Base-by-base conservation (phyloP, 1,139 yeast genomes). In the Tardiomyces digboiensis region DNA sequence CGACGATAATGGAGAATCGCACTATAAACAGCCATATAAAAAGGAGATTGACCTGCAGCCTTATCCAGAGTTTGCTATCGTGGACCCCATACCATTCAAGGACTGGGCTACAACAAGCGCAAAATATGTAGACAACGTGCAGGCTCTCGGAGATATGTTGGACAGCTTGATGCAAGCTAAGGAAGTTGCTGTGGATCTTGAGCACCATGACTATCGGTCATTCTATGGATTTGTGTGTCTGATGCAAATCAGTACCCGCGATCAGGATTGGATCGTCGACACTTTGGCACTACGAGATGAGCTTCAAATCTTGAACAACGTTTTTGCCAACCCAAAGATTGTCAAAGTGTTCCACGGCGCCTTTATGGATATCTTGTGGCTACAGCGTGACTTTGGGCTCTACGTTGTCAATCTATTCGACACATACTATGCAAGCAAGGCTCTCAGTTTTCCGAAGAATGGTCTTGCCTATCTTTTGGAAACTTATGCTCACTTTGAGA, bases 331-430 rank as follows among this genome's bases (percentile, higher is more conserved):
- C 60, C 97, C 97, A 0, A 56, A 65, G 4, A 80, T 89, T 29
- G 69, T 87, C 33, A 93, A 93, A 59, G 94, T 93, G 1, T 78
- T 93, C 53, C 99, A 93, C 60, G 98, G 99, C 51, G 96, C 98
- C 0, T 82, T 80, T 52, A 88, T 88, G 95, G 99, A 93, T 68
- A 84, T 91, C 8, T 82, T 87, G 42, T 93, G 99, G 99, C 70
- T 93, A 38, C 99, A 93, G 65, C 73, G 98, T 53, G 98, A 93
- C 59, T 72, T 93, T 51, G 99, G 99, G 0, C 66, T 93, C 13
- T 93, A 93, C 55, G 68, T 93, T 19, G 98, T 91, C 7, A 78
- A 93, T 36, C 65, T 93, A 21, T 91, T 93, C 61, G 99, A 93
- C 61, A 93, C 98, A 0, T 89, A 75, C 61, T 91, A 83, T 65